phyloP scores from a whole-genome alignment of 2,329 filamentous ascomycete species.

The Epichloe baconii region DNA sequence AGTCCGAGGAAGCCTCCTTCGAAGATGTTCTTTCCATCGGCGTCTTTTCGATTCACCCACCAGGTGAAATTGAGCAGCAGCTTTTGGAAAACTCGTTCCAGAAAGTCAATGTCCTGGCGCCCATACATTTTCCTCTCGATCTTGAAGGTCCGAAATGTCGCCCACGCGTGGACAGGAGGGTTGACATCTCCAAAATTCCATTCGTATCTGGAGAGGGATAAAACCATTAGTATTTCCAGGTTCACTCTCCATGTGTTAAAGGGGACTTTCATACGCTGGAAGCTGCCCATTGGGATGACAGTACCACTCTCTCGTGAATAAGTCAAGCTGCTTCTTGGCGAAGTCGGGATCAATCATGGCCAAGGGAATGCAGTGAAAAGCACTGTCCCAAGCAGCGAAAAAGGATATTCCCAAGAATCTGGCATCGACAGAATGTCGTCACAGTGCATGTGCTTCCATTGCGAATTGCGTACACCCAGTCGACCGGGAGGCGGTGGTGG shows the following conservation, averaged over 20 bases:
- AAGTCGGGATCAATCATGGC: constrained; percentile 98
- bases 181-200: constrained; percentile 99
- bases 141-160: constrained; percentile 91
- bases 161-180: constrained; percentile 91
- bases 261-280: constrained; percentile 49
- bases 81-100: constrained; percentile 95
- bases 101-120: constrained; percentile 84
- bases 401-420: constrained; percentile 97
- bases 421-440: constrained; percentile 97
- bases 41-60: constrained; percentile 97
- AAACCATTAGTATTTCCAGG: constrained; percentile 7
- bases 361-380: constrained; percentile 90
- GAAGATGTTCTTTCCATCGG: constrained; percentile 91
- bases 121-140: constrained; percentile 97
- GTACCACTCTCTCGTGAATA: constrained; percentile 97
- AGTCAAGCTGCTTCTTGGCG: constrained; percentile 92
- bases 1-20: constrained; percentile 91
- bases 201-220: constrained; percentile 44
- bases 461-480: constrained; percentile 69
- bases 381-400: constrained; percentile 94
- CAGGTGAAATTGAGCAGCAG: constrained; percentile 93
- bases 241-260: neutral
- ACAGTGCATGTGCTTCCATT: constrained; percentile 91
- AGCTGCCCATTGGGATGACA: constrained; percentile 96
- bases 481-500: constrained; percentile 71